A percentile compares a stretch with the other conserved stretches of the same genome.
Conservation (phyloP, 2,329 filamentous ascomycete genomes). For the Phaeomoniella chlamydospora region DNA sequence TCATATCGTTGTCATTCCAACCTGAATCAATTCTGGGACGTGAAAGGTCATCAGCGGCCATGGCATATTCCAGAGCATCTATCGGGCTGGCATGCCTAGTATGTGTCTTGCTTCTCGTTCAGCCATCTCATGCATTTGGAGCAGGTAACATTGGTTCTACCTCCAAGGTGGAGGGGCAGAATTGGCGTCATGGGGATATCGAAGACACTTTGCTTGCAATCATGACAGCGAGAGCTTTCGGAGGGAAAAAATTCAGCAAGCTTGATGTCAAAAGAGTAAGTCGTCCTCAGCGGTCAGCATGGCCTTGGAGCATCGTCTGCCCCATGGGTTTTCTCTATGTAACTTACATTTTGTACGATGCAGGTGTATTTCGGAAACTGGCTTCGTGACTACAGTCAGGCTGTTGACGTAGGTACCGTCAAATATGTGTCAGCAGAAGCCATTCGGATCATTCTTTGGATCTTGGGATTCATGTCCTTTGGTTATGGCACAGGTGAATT, state of each 20-base stretch:
- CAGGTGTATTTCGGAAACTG: conserved; percentile 95
- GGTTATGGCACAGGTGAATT: conserved; percentile 74
- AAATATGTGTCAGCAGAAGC: conserved; percentile 84
- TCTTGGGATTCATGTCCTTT: conserved; percentile 81
- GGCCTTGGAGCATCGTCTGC: too few relatives aligned
- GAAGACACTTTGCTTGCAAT: conserved; percentile 76
- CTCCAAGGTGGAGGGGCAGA: conserved; percentile 68
- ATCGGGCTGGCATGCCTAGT: conserved; percentile 6
- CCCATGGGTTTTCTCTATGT: too few relatives aligned
- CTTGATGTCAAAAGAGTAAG: conserved; percentile 53
- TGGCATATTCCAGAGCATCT: background rate
- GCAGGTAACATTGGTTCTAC: conserved; percentile 78
- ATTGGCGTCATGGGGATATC: conserved; percentile 85
- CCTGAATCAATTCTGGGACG: too few relatives aligned
- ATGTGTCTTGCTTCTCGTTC: conserved; percentile 47
- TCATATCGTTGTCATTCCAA: too few relatives aligned
- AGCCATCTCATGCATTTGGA: conserved; percentile 63
- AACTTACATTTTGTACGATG: too few relatives aligned
- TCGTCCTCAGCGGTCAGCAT: too few relatives aligned
- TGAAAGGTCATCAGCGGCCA: too few relatives aligned
- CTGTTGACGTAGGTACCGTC: conserved; percentile 82
- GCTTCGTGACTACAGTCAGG: conserved; percentile 86
- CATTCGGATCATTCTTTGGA: conserved; percentile 76
- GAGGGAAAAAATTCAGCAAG: conserved; percentile 75
- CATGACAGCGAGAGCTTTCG: conserved; percentile 46